A percentile compares a stretch with the other conserved stretches of the same genome.
Conservation (phyloP, 78 protist genomes). For the Polysphondylium violaceum region DNA sequence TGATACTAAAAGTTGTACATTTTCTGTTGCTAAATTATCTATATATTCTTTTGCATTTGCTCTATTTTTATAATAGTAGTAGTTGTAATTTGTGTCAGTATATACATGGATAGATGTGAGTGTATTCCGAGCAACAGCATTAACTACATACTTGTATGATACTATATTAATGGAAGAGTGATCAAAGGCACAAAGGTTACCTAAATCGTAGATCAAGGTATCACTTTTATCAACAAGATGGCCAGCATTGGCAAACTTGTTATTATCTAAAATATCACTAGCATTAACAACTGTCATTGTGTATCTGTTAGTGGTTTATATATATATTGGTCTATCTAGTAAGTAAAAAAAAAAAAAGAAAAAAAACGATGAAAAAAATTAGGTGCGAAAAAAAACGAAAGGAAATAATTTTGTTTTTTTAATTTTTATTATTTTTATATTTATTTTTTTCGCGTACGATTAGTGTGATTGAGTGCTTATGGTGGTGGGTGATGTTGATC, state of each 20-base stretch:
- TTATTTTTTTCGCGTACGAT: not conserved
- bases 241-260: not conserved
- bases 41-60: slow-evolving; percentile 48
- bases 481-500: not conserved
- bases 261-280: slow-evolving; percentile 34
- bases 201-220: slow-evolving; percentile 52
- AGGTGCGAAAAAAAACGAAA: not conserved
- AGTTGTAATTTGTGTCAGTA: not conserved
- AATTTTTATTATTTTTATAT: slow-evolving; percentile 1
- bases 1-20: slow-evolving; percentile 76
- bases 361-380: not conserved
- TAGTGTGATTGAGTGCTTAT: not conserved
- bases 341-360: not conserved
- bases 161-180: slow-evolving; percentile 42
- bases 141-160: slow-evolving; percentile 40
- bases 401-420: not conserved
- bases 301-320: not conserved
- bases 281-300: slow-evolving; percentile 44
- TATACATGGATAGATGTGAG: not conserved
- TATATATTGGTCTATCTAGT: not conserved
- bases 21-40: slow-evolving; percentile 53
- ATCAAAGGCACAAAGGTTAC: slow-evolving; percentile 54
- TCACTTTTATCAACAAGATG: slow-evolving; percentile 60
- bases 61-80: slow-evolving; percentile 2
- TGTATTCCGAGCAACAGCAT: not conserved